phyloP scores from a whole-genome alignment of 2,329 filamentous ascomycete genomes.

The Phoma herbarum region DNA sequence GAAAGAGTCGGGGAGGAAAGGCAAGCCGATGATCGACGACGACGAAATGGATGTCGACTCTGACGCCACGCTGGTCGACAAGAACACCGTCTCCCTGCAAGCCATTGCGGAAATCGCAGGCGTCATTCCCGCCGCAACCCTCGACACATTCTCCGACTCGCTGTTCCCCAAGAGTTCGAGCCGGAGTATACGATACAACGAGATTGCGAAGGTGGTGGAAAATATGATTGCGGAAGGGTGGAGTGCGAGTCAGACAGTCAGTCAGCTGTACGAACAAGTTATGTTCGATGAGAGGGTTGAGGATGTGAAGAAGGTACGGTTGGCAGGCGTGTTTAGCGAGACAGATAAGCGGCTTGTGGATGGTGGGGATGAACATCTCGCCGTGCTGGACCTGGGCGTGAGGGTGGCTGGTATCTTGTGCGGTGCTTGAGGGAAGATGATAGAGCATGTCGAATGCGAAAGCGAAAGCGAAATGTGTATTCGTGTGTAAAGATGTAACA shows the following conservation, averaged over 20 bases:
- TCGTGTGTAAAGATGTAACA: too few species aligned
- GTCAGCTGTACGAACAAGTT: constrained; percentile 84
- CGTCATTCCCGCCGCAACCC: constrained; percentile 80
- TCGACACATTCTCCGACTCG: constrained; percentile 74
- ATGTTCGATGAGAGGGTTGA: constrained; percentile 85
- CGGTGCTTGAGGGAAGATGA: constrained; percentile 7
- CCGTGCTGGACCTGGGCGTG: constrained; percentile 84
- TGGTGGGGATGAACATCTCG: constrained; percentile 93
- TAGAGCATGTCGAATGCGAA: too few species aligned
- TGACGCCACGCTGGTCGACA: constrained; percentile 14
- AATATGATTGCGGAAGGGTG: constrained; percentile 96
- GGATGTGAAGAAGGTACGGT: constrained; percentile 88
- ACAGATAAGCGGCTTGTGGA: constrained; percentile 94
- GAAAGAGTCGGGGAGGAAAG: constrained; percentile 52
- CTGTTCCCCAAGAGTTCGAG: constrained; percentile 68
- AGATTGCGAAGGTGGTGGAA: constrained; percentile 80
- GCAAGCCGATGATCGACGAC: constrained; percentile 55
- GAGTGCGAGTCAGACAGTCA: constrained; percentile 89
- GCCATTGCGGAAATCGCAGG: constrained; percentile 95
- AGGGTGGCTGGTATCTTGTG: constrained; percentile 79
- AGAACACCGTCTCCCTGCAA: constrained; percentile 66
- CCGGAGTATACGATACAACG: constrained; percentile 69
- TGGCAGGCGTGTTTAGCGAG: constrained; percentile 89
- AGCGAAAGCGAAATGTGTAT: too few species aligned
- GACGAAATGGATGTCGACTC: constrained; percentile 62